Conservation (phyloP, 2,329 filamentous ascomycete species). For the Ceratocystis huliohia region DNA sequence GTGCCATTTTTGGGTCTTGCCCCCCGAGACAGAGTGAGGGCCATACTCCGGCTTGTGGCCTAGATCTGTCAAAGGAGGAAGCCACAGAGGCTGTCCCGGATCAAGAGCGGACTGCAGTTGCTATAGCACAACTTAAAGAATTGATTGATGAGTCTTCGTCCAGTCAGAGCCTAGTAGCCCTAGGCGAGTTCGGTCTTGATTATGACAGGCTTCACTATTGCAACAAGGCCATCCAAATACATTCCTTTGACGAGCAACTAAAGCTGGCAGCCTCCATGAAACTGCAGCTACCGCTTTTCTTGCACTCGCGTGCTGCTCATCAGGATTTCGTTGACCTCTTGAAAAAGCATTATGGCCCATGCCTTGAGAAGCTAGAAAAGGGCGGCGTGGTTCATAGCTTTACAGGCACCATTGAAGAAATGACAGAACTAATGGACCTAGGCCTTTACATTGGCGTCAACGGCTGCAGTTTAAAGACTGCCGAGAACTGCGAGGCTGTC, state of each 20-base stretch:
- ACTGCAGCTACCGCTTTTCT: conserved; percentile 72
- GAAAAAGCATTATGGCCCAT: conserved; percentile 41
- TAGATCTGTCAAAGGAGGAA: conserved; percentile 38
- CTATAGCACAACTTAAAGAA: conserved; percentile 47
- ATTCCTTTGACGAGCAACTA: conserved; percentile 75
- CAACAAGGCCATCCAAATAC: conserved; percentile 63
- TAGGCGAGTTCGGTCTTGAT: conserved; percentile 92
- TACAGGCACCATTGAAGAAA: conserved; percentile 76
- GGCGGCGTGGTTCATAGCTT: conserved; percentile 89
- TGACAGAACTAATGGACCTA: conserved; percentile 63
- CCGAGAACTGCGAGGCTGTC: conserved; percentile 78
- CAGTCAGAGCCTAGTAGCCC: conserved; percentile 53
- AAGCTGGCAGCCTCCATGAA: conserved; percentile 56
- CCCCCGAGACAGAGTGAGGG: conserved; percentile 35
- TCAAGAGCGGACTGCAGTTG: conserved; percentile 32
- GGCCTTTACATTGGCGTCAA: conserved; percentile 92
- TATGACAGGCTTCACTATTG: conserved; percentile 85
- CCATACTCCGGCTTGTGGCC: conserved; percentile 42
- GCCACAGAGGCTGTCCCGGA: conserved; percentile 35
- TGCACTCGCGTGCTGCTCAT: conserved; percentile 82
- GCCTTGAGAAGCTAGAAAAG: conserved; percentile 53
- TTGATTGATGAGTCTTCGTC: conserved; percentile 49
- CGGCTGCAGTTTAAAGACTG: conserved; percentile 90
- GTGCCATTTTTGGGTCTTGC: conserved; percentile 57
- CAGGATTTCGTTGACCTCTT: conserved; percentile 69